phyloP scores from a whole-genome alignment of 495 filamentous ascomycete genomes.

The Podospora pseudopauciseta region DNA sequence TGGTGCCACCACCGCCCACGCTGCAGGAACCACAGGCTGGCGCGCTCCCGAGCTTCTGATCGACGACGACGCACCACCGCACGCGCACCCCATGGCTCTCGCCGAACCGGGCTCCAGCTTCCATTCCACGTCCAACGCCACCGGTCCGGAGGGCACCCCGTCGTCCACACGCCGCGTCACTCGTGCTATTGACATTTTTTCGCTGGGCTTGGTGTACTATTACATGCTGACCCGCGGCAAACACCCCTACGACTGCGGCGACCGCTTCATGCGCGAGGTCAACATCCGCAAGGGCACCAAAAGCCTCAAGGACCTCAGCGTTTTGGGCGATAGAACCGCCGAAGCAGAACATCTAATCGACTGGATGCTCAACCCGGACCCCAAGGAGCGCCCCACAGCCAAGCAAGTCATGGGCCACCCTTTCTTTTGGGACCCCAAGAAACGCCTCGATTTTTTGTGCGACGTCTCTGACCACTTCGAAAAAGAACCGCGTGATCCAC shows the following conservation, averaged over 20 bases:
- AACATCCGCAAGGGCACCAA: constrained; percentile 89
- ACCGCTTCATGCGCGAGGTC: constrained; percentile 89
- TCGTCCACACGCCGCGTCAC: constrained; percentile 68
- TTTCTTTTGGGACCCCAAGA: constrained; percentile 91
- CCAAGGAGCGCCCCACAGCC: constrained; percentile 66
- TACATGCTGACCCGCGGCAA: constrained; percentile 86
- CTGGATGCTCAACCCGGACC: constrained; percentile 76
- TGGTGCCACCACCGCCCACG: constrained; percentile 87
- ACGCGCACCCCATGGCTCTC: constrained; percentile 21
- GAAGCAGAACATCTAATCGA: constrained; percentile 83
- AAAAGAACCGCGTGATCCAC: constrained; percentile 77
- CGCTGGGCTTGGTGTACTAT: constrained; percentile 91
- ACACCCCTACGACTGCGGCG: constrained; percentile 94
- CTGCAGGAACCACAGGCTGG: constrained; percentile 92
- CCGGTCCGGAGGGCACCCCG: constrained; percentile 37
- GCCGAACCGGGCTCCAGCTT: constrained; percentile 39
- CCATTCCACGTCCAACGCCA: constrained; percentile 45
- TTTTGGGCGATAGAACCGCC: constrained; percentile 73
- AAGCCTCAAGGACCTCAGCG: constrained; percentile 65
- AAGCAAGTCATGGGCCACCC: constrained; percentile 80
- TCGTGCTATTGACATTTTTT: constrained; percentile 94
- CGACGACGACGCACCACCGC: constrained; percentile 58
- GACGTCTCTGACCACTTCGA: constrained; percentile 95
- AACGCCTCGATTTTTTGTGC: constrained; percentile 84
- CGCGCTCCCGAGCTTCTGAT: constrained; percentile 89